phyloP scores from a whole-genome alignment of 495 filamentous ascomycete genomes.

The Penicillium psychrofluorescens region DNA sequence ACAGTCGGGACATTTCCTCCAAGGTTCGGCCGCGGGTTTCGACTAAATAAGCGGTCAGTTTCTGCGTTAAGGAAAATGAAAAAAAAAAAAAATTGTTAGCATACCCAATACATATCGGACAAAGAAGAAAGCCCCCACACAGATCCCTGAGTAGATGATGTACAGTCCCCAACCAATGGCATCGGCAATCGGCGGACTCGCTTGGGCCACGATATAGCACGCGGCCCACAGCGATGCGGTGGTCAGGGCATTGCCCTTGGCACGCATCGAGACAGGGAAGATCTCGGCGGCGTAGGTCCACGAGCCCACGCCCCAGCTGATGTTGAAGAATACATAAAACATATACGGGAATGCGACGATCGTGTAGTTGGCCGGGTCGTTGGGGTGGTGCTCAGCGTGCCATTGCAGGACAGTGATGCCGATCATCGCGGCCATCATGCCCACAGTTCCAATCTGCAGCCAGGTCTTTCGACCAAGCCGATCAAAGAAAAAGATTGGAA shows the following conservation, averaged over 20 bases:
- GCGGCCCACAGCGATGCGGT: conserved; percentile 23
- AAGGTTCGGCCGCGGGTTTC: conserved; percentile 10
- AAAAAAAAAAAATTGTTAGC: background rate
- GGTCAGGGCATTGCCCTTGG: conserved; percentile 18
- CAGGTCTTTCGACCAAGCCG: conserved; percentile 15
- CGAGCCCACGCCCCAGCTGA: conserved; percentile 17
- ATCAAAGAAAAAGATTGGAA: conserved; percentile 16
- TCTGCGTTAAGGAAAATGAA: background rate
- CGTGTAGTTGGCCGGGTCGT: conserved; percentile 54
- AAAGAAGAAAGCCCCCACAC: conserved; percentile 50
- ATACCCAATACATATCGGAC: conserved; percentile 6
- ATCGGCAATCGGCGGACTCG: conserved; percentile 61
- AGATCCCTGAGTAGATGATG: conserved; percentile 60
- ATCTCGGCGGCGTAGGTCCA: conserved; percentile 18
- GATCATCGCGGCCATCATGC: conserved; percentile 65
- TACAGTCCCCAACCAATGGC: conserved; percentile 63
- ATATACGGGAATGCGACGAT: conserved; percentile 70
- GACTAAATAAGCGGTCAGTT: background rate
- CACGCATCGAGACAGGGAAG: conserved; percentile 19
- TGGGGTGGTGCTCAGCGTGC: conserved; percentile 28
- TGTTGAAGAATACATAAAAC: conserved; percentile 65
- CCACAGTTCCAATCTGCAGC: conserved; percentile 37
- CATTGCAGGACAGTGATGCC: conserved; percentile 52
- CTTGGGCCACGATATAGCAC: conserved; percentile 53
- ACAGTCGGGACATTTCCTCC: conserved; percentile 15